Conservation (phyloP, 2,329 filamentous ascomycete species). For the Diplodia seriata region DNA sequence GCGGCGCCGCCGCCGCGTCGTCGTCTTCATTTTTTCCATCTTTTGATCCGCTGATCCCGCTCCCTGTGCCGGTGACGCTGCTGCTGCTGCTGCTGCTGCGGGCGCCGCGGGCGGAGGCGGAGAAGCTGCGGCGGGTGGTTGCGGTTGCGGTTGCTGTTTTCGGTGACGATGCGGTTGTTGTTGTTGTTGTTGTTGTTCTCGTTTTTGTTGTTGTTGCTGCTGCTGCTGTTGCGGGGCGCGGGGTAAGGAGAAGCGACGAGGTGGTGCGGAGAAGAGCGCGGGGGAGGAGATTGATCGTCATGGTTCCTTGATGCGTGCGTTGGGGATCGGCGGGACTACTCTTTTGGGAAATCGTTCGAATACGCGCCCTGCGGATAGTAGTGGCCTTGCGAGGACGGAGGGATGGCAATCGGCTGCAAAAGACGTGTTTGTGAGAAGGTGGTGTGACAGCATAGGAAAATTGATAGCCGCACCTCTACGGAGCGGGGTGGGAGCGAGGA, state of each 20-base stretch:
- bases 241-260: neutral
- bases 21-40: neutral
- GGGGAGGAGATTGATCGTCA: neutral
- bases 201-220: no score
- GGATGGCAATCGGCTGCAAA: neutral
- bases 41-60: no score
- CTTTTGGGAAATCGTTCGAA: neutral
- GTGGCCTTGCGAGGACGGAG: neutral
- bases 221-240: conserved; percentile 6
- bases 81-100: neutral
- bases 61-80: neutral
- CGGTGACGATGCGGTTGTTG: neutral
- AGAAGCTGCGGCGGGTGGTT: neutral
- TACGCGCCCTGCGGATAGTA: no score
- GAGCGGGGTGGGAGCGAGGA: neutral
- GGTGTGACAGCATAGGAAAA: neutral
- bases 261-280: conserved; percentile 23
- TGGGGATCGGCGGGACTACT: neutral
- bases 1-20: neutral
- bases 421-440: neutral
- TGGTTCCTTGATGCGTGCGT: no score
- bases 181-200: no score
- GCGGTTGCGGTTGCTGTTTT: conserved; percentile 1
- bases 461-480: neutral
- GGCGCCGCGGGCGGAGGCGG: conserved; percentile 14